These are phyloP conservation scores for Tetracladium maxilliforme DNA, from an alignment of 2,329 filamentous ascomycete genomes.

Conservation along the genomic window DNA sequence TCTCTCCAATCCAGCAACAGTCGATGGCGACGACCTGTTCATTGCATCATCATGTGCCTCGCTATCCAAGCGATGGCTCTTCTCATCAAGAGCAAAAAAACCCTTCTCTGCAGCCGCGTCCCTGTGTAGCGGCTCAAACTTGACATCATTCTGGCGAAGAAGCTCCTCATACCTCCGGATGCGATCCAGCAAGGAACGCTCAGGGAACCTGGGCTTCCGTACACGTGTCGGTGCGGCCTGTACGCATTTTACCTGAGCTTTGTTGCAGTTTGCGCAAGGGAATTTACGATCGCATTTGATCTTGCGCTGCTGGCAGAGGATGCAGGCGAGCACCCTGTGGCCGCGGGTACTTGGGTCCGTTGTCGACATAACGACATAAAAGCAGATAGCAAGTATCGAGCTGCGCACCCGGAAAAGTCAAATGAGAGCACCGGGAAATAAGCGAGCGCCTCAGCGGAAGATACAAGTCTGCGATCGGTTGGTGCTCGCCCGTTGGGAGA, in stretches of 20 bases:
- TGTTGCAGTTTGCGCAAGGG: constrained; percentile 57
- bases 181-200: constrained; percentile 12
- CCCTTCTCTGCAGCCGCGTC: constrained; percentile 9
- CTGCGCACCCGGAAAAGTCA: too few relatives aligned
- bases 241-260: constrained; percentile 44
- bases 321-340: constrained; percentile 40
- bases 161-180: constrained; percentile 13
- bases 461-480: too few relatives aligned
- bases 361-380: too few relatives aligned
- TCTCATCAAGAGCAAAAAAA: constrained; percentile 5
- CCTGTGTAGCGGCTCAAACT: constrained; percentile 12
- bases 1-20: constrained; percentile 11
- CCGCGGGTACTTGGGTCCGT: too few relatives aligned
- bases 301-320: constrained; percentile 64
- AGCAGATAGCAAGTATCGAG: too few relatives aligned
- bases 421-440: too few relatives aligned
- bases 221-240: constrained; percentile 46
- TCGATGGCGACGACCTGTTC: constrained; percentile 9
- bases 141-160: constrained; percentile 11
- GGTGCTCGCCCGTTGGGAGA: too few relatives aligned
- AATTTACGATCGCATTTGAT: constrained; percentile 60
- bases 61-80: constrained; percentile 12
- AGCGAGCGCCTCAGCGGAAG: too few relatives aligned
- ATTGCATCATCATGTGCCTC: constrained; percentile 6
- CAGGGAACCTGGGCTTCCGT: constrained; percentile 30